phyloP scores from a whole-genome alignment of 306 rosid species.

The Dalbergia cochinchinensis region DNA sequence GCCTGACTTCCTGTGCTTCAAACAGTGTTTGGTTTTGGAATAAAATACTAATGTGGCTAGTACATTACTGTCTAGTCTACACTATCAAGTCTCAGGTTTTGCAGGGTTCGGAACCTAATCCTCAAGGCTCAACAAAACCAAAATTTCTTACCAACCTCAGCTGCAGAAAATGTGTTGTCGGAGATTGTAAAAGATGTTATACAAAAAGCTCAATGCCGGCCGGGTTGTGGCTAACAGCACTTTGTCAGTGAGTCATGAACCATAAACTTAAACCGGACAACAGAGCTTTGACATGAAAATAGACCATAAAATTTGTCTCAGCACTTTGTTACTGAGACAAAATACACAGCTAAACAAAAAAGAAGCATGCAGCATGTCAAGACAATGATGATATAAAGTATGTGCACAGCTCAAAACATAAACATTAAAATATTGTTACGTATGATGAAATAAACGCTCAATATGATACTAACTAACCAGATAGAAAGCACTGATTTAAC shows the following conservation, averaged over 20 bases:
- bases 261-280: neutral
- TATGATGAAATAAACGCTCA: neutral
- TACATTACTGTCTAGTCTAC: neutral
- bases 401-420: constrained; percentile 5
- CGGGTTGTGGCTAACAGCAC: constrained; percentile 15
- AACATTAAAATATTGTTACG: neutral
- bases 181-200: constrained; percentile 6
- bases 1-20: neutral
- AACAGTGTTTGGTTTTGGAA: constrained; percentile 23
- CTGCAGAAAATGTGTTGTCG: constrained; percentile 4
- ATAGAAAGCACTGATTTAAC: constrained; percentile 66
- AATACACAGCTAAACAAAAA: no score
- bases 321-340: no score
- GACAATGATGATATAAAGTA: constrained; percentile 6
- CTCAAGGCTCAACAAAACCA: neutral
- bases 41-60: constrained; percentile 23
- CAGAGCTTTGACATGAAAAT: neutral
- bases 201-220: neutral
- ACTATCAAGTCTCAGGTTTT: neutral
- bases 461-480: constrained; percentile 50
- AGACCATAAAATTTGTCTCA: neutral
- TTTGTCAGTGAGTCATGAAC: constrained; percentile 17
- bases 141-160: constrained; percentile 8
- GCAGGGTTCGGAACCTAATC: constrained; percentile 6
- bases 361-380: neutral